These are phyloP conservation scores for Tremella fuciformis DNA, from an alignment of 768 basidiomycete genomes.

Conservation along the genomic window DNA sequence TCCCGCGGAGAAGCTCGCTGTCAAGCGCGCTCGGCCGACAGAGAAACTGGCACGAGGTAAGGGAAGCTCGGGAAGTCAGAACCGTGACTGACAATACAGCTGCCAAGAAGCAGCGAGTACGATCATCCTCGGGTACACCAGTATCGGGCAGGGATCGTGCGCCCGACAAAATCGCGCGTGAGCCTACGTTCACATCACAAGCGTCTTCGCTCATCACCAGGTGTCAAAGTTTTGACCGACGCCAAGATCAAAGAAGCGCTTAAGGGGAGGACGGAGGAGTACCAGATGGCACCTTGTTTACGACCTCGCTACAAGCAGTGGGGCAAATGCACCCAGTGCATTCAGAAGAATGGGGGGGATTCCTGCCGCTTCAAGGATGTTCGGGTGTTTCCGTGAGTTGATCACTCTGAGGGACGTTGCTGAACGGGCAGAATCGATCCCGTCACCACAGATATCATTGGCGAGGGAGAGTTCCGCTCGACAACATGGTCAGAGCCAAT, in stretches of 20 bases:
- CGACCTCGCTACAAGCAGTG: slow-evolving; percentile 35
- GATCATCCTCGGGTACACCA: not conserved
- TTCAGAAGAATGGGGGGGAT: slow-evolving; percentile 37
- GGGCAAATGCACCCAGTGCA: slow-evolving; percentile 45
- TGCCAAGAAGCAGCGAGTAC: slow-evolving; percentile 4
- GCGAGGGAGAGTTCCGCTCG: slow-evolving; percentile 35
- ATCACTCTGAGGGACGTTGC: not conserved
- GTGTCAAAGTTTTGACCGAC: slow-evolving; percentile 23
- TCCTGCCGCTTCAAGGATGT: slow-evolving; percentile 42
- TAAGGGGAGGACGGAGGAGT: slow-evolving; percentile 29
- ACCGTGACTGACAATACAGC: not conserved
- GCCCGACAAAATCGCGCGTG: slow-evolving; percentile 33
- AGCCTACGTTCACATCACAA: not conserved
- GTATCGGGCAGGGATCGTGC: slow-evolving; percentile 1
- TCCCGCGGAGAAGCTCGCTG: not conserved
- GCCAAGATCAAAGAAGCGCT: slow-evolving; percentile 20
- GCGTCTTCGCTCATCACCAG: slow-evolving; percentile 3
- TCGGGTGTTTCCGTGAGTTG: slow-evolving; percentile 39
- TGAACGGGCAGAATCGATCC: slow-evolving; percentile 34
- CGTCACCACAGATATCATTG: slow-evolving; percentile 33
- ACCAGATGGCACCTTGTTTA: slow-evolving; percentile 33
- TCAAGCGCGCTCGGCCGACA: not conserved
- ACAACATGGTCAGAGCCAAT: slow-evolving; percentile 26
- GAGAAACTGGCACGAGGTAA: not conserved
- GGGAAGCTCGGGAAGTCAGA: not conserved